phyloP scores from a whole-genome alignment of 2,329 filamentous ascomycete genomes.

The Plenodomus tracheiphilus region DNA sequence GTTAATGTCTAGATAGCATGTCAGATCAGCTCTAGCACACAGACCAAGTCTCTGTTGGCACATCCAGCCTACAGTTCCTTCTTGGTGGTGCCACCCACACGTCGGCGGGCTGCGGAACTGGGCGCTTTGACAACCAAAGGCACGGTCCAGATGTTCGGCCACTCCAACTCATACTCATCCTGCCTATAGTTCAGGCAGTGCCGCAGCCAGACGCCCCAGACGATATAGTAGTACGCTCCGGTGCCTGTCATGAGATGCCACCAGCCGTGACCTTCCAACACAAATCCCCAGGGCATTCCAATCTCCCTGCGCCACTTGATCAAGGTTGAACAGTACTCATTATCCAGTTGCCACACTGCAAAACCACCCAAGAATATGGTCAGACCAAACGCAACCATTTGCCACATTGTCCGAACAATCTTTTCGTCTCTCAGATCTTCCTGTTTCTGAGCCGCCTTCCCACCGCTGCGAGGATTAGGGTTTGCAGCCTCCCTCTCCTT shows the following conservation, averaged over 20 bases:
- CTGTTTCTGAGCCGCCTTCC: constrained; percentile 46
- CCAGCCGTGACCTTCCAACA: constrained; percentile 75
- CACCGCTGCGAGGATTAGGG: constrained; percentile 29
- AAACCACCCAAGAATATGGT: constrained; percentile 75
- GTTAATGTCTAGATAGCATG: neutral
- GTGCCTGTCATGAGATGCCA: constrained; percentile 81
- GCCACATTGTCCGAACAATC: constrained; percentile 73
- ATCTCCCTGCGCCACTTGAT: constrained; percentile 67
- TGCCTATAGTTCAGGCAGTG: constrained; percentile 74
- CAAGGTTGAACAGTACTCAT: constrained; percentile 70
- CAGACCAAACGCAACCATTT: constrained; percentile 70
- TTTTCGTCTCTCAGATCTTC: constrained; percentile 60
- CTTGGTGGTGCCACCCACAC: constrained; percentile 33
- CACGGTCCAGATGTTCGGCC: constrained; percentile 64
- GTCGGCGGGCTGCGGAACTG: constrained; percentile 6
- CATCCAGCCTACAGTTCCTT: constrained; percentile 32
- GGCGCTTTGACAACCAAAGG: constrained; percentile 54
- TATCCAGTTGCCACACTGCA: constrained; percentile 78
- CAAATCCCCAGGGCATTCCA: constrained; percentile 76
- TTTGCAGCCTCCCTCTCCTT: constrained; percentile 45
- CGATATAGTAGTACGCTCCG: constrained; percentile 82
- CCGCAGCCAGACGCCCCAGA: constrained; percentile 81
- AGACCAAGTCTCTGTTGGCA: neutral
- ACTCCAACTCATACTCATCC: constrained; percentile 70
- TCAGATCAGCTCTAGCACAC: neutral